Evolutionary conservation across 2,329 filamentous ascomycete species (phyloP), one percentile per base, ranked within the genome.

Genomic region (Rugonectria rugulosa): DNA sequence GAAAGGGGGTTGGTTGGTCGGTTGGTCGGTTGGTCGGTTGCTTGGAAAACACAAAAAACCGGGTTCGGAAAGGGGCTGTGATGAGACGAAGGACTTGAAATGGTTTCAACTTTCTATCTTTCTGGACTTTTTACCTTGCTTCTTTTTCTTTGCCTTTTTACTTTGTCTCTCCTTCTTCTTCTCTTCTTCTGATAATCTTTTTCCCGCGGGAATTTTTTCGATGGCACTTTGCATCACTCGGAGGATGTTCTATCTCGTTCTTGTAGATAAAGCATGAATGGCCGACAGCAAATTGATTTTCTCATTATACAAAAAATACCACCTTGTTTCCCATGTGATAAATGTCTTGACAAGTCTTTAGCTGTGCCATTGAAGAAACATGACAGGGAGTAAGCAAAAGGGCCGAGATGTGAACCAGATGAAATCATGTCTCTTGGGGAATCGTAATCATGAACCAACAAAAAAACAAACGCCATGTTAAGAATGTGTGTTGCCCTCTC

Each of bases 261-360:
- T 59, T 57, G 54, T 59, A 64, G 50, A 67, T 66, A n/a, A 57
- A 44, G 34, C 61, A 62, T 55, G 53, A n/a, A 56, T 59, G 63
- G 56, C 53, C 49, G 52, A 65, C 48, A 54, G 43, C 46, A 64
- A 55, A 51, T 54, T 42, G 48, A 65, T n/a, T 49, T 61, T 59
- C 55, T 49, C 56, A 57, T 55, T 55, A 51, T 34, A 27, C 17
- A 49, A 23, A 49, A 31, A 27, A 58, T 42, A 55, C 51, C 47
- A 41, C 37, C 32, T 45, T 37, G 20, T 32, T 15, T 53, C n/a
- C 29, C 37, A 41, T 40, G 40, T 46, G 42, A 31, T 12, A n/a
- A 17, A 34, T 60, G 14, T 29, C 46, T 41, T 57, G 59, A 23
- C 45, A 32, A 31, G 40, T 44, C 34, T 53, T 26, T 42, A 32